Evolutionary conservation across 208 protist genomes (phyloP), one percentile per base, ranked within the genome.

Genomic region (Trichomonas vaginalis): DNA sequence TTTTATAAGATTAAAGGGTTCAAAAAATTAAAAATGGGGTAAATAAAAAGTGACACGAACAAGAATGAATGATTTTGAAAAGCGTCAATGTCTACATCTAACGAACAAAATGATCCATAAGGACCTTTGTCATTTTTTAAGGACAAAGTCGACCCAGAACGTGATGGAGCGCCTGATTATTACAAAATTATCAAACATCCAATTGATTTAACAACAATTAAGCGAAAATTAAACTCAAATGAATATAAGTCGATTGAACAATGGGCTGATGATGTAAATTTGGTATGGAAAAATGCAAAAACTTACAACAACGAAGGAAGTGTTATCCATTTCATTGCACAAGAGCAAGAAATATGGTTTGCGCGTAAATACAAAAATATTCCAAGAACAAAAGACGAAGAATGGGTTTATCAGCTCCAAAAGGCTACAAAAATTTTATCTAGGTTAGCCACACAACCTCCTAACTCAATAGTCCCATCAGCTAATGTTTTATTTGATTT

Each of bases 301-400:
- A 95, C 51, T 35, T 95, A 95, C 49, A 95, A 95, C 32, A 92
- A 92, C 39, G 86, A 92, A 92, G 86, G 86, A 6, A 92, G 40
- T n/a, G 15, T 92, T 2, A 92, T 92, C 39, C 46, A 92, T 39
- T 42, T 92, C 0, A 92, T 92, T 1, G 86, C 86, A 32, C 86
- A 92, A 92, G 86, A 92, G 17, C 42, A 48, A 45, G 86, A 92
- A 51, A 48, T 92, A 48, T 92, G 86, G 86, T 92, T 92, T 39
- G 27, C 15, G 2, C 12, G n/a, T 8, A 92, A 92, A 92, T 92
- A 42, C n/a, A 27, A 51, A 39, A 42, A 35, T 15, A 48, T 92
- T 17, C 86, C 86, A 3, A 42, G 45, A 39, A 51, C 42, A 17
- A 92, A 51, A 51, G 86, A 92, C 15, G 86, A 92, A 92, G 86